Conservation (phyloP, 805 yeast species). For the Zygoascus bituminiphila region DNA sequence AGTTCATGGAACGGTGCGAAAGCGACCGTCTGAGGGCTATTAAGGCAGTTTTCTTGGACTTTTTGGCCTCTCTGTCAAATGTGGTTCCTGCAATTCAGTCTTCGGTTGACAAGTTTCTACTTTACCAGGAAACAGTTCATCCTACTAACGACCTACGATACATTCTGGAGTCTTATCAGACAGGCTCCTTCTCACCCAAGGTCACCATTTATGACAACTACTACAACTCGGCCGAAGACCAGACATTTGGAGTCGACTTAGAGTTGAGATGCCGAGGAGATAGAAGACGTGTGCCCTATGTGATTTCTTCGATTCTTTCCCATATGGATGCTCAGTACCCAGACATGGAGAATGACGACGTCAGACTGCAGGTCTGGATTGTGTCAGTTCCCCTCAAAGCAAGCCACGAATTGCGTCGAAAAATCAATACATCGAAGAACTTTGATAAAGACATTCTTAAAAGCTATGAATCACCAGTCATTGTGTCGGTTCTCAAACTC, state of each 20-base stretch:
- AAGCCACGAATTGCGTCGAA: slow-evolving; percentile 53
- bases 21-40: slow-evolving; percentile 66
- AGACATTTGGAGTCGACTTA: slow-evolving; percentile 73
- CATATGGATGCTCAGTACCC: slow-evolving; percentile 68
- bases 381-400: slow-evolving; percentile 51
- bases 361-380: slow-evolving; percentile 61
- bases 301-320: slow-evolving; percentile 54
- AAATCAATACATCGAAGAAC: slow-evolving; percentile 34
- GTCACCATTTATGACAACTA: slow-evolving; percentile 73
- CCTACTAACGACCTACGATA: slow-evolving; percentile 62
- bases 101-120: slow-evolving; percentile 50
- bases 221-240: slow-evolving; percentile 57
- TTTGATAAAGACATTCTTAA: slow-evolving; percentile 26
- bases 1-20: slow-evolving; percentile 79
- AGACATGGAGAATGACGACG: slow-evolving; percentile 52
- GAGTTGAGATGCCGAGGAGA: slow-evolving; percentile 65
- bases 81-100: slow-evolving; percentile 50
- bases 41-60: slow-evolving; percentile 67
- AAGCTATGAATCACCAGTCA: slow-evolving; percentile 43
- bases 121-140: slow-evolving; percentile 61
- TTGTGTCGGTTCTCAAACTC: slow-evolving; percentile 62
- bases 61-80: slow-evolving; percentile 56
- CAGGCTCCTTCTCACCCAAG: slow-evolving; percentile 68
- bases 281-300: slow-evolving; percentile 59
- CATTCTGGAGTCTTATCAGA: slow-evolving; percentile 56